Evolutionary conservation across 768 basidiomycete species (phyloP).

Genomic region (Pleurotus ostreatus): DNA sequence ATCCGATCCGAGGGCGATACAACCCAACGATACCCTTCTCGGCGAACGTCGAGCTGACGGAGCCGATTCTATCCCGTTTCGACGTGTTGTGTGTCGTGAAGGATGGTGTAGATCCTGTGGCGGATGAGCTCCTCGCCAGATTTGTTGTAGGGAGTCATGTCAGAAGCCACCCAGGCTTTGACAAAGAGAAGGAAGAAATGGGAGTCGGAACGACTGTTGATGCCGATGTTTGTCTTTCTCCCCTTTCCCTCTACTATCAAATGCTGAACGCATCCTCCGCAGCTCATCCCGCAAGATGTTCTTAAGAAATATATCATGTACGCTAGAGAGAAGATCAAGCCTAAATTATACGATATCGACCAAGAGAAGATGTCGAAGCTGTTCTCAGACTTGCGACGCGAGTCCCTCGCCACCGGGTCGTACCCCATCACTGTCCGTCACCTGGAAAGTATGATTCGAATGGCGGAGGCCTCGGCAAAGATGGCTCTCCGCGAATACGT

Average conservation of each 20-base stretch:
- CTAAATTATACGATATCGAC: conserved; percentile 93
- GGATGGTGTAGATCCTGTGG: conserved; percentile 93
- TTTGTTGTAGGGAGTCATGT: conserved; percentile 99
- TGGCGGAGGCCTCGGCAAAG: conserved; percentile 98
- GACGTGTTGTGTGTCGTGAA: conserved; percentile 98
- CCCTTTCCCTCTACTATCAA: neutral
- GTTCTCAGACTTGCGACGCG: conserved; percentile 92
- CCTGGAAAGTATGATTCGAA: conserved; percentile 98
- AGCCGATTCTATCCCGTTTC: conserved; percentile 96
- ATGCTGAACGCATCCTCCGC: conserved; percentile 1
- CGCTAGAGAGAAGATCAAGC: conserved; percentile 86
- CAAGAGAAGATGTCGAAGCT: conserved; percentile 93
- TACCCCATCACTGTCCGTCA: conserved; percentile 98
- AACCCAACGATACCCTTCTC: conserved; percentile 98
- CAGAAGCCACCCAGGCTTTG: conserved; percentile 92
- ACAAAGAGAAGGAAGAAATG: conserved; percentile 84
- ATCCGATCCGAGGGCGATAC: conserved; percentile 95
- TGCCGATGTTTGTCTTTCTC: conserved; percentile 66
- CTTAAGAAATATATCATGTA: conserved; percentile 99
- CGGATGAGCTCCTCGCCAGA: conserved; percentile 92
- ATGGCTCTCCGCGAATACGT: conserved; percentile 98
- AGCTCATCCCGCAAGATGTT: conserved; percentile 97
- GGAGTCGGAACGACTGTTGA: conserved; percentile 86
- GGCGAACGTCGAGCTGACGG: conserved; percentile 97
- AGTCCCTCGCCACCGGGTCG: conserved; percentile 96